Percentiles rank a stretch among this genome's conserved stretches.
These are phyloP conservation scores for Boechera stricta DNA, from an alignment of 345 rosid genomes.

Conservation along the genomic window DNA sequence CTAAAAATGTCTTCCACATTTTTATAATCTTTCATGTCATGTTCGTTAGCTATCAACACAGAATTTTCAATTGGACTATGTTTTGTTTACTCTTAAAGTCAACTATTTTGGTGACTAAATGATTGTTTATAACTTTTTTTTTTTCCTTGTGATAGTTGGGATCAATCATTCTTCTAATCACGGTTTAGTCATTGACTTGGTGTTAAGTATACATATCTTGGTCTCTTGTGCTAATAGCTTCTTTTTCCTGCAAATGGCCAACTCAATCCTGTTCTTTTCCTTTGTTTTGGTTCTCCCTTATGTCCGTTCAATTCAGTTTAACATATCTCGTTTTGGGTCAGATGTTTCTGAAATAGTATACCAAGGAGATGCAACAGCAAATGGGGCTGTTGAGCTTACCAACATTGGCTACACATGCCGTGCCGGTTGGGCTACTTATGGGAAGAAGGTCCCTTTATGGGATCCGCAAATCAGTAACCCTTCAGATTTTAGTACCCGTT, in stretches of 20 bases:
- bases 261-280: slow-evolving; percentile 20
- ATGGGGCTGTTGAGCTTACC: slow-evolving; percentile 40
- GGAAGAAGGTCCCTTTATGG: slow-evolving; percentile 35
- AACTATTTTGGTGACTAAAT: slow-evolving; percentile 15
- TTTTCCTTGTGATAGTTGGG: neutral
- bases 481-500: slow-evolving; percentile 40
- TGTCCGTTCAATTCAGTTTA: slow-evolving; percentile 29
- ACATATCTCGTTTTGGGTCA: slow-evolving; percentile 21
- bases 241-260: slow-evolving; percentile 20
- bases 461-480: neutral
- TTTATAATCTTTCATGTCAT: slow-evolving; percentile 24
- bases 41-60: slow-evolving; percentile 13
- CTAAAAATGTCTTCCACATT: slow-evolving; percentile 32
- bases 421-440: slow-evolving; percentile 43
- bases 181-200: slow-evolving; percentile 32
- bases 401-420: slow-evolving; percentile 31
- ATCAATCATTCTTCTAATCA: slow-evolving; percentile 18
- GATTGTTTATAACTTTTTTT: slow-evolving; percentile 11
- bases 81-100: slow-evolving; percentile 36
- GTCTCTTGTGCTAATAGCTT: slow-evolving; percentile 22
- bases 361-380: slow-evolving; percentile 42
- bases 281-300: slow-evolving; percentile 33
- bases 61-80: neutral
- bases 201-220: slow-evolving; percentile 30
- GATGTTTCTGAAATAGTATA: slow-evolving; percentile 25